phyloP scores from a whole-genome alignment of 1,139 yeast species.

The Maudiozyma humilis region DNA sequence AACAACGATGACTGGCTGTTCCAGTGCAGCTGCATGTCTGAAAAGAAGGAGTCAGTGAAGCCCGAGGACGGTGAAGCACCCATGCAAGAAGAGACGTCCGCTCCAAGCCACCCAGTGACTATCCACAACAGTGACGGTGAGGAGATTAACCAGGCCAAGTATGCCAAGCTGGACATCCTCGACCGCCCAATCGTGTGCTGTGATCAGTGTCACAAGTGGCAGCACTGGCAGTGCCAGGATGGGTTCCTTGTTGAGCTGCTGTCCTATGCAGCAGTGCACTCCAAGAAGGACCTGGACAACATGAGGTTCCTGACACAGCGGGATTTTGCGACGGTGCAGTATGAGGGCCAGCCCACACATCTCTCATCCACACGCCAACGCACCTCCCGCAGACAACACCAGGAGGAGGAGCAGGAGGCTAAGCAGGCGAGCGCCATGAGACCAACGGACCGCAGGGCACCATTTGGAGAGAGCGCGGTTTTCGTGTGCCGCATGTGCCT shows the following conservation, averaged over 20 bases:
- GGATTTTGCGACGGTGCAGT: conserved; percentile 17
- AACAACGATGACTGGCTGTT: conserved; percentile 29
- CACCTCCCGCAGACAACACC: conserved; percentile 19
- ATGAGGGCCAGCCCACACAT: conserved; percentile 11
- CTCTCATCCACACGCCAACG: conserved; percentile 17
- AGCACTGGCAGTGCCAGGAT: conserved; percentile 28
- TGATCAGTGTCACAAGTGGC: conserved; percentile 30
- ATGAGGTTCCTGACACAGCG: conserved; percentile 11
- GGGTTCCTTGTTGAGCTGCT: conserved; percentile 12
- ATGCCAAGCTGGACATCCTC: conserved; percentile 1
- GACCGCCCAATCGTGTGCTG: conserved; percentile 25
- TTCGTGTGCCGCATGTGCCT: conserved; percentile 27
- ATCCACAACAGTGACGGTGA: conserved; percentile 14
- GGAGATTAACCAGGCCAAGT: conserved; percentile 23
- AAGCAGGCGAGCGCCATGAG: conserved; percentile 10
- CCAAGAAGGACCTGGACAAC: conserved; percentile 10
- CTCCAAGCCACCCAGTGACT: conserved; percentile 5
- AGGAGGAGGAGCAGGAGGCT: conserved; percentile 8
- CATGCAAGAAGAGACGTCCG: neutral
- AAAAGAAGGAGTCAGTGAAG: neutral
- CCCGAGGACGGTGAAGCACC: conserved; percentile 5
- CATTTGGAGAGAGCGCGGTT: conserved; percentile 17
- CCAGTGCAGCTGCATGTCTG: conserved; percentile 23
- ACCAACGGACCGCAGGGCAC: conserved; percentile 23
- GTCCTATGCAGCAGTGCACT: conserved; percentile 9